Conservation (phyloP, 495 filamentous ascomycete genomes). For the Hypoxylon cercidicola region DNA sequence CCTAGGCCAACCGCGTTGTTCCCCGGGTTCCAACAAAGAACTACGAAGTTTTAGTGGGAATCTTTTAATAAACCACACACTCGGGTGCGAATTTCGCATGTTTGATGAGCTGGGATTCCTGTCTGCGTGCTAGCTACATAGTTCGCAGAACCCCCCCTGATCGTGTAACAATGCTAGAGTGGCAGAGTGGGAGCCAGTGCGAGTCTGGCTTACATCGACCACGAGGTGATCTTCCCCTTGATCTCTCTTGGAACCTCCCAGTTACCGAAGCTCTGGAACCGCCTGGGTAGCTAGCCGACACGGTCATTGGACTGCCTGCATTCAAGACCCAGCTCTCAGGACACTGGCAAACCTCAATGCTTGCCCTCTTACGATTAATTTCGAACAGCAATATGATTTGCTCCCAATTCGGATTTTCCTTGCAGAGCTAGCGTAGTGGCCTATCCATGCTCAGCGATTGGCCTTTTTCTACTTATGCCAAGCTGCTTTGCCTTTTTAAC, state of each 20-base stretch:
- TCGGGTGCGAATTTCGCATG: background rate
- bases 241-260: constrained; percentile 3
- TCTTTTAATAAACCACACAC: constrained; percentile 8
- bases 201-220: constrained; percentile 29
- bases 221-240: constrained; percentile 34
- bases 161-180: background rate
- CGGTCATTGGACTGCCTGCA: background rate
- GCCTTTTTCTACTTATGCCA: constrained; percentile 14
- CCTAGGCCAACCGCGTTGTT: background rate
- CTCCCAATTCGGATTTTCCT: constrained; percentile 2
- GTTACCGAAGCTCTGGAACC: constrained; percentile 38
- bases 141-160: constrained; percentile 3
- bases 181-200: background rate
- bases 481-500: constrained; percentile 1
- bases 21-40: constrained; percentile 9
- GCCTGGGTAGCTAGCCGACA: background rate
- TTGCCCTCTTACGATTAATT: constrained; percentile 1
- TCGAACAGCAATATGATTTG: background rate
- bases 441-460: constrained; percentile 10
- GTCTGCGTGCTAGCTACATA: too few relatives aligned
- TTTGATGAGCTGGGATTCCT: constrained; percentile 1
- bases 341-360: constrained; percentile 3
- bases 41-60: background rate
- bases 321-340: constrained; percentile 1
- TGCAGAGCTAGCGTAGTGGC: constrained; percentile 6